These are phyloP conservation scores for Globisporangium cederbergense DNA, from an alignment of 352 stramenopile genomes.

Conservation along the genomic window DNA sequence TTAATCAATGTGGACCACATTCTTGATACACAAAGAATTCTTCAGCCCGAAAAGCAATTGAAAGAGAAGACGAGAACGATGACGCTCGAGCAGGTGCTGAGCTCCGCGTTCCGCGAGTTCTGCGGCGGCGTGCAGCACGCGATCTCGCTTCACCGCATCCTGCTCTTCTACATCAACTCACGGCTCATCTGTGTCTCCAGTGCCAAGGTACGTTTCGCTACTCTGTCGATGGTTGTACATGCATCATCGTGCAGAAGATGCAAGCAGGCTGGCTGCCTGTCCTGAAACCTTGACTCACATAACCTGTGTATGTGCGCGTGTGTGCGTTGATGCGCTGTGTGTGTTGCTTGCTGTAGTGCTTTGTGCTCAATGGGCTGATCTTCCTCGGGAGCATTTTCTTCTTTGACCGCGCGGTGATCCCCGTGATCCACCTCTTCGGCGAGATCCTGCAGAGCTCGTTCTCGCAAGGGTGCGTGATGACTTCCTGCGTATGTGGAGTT, in stretches of 20 bases:
- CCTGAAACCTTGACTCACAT: neutral
- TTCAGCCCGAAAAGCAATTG: neutral
- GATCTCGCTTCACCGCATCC: constrained; percentile 81
- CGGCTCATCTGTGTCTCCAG: constrained; percentile 81
- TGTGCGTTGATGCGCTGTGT: constrained; percentile 1
- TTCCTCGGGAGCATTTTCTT: constrained; percentile 90
- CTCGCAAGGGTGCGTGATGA: constrained; percentile 42
- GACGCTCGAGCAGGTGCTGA: constrained; percentile 43
- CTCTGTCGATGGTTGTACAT: neutral
- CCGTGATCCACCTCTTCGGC: constrained; percentile 85
- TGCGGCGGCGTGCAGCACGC: constrained; percentile 84
- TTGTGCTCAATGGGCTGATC: constrained; percentile 88
- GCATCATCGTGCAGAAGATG: neutral
- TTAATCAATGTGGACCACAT: neutral
- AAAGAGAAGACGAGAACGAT: neutral
- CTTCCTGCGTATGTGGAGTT: neutral
- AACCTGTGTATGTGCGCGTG: neutral
- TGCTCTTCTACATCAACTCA: constrained; percentile 85
- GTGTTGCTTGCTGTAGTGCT: constrained; percentile 38
- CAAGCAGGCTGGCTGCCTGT: neutral
- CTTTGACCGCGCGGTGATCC: constrained; percentile 81
- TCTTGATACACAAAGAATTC: too few species aligned
- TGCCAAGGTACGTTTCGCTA: constrained; percentile 46
- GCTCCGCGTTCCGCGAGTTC: constrained; percentile 76
- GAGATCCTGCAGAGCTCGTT: constrained; percentile 74